Base-by-base conservation (phyloP, 371 early-diverging fungal species). In the Mucor plumbeus region DNA sequence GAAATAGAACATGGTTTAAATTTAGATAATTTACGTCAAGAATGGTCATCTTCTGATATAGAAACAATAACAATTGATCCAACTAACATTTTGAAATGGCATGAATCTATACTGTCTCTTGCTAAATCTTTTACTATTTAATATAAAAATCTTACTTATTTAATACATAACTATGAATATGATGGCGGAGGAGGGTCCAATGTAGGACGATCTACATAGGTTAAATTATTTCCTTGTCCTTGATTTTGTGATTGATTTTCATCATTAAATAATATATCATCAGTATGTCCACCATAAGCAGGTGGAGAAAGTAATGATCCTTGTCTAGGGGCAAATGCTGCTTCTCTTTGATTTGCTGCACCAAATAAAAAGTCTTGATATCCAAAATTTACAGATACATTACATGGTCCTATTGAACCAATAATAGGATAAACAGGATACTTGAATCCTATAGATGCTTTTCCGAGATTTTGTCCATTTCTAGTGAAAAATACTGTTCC, bases 401-500 rank as follows among this genome's bases (percentile, higher is more conserved):
- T 73, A 59, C 83, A 85, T 13, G 88, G 86, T 4, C 86, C 88
- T 36, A 73, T 76, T 7, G 86, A 82, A 5, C 84, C 85, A 31
- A 87, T 76, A 7, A 80, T 78, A 5, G 88, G 88, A 66, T 81
- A 85, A 7, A 85, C 54, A 33, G 83, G 83, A 47, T 77, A 80
- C 44, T 71, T 74, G 58, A 80, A 80, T 7, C 86, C 86, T 36
- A 81, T 81, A 9, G 76, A 78, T 38, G 86, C 84, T 63, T 82
- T 83, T 31, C 82, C 85, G 31, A 84, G 62, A 61, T 81, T 81
- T 44, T 82, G 83, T 39, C 92, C 92, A 67, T 92, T 91, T 31
- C 87, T 81, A 15, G 92, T 91, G 48, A 92, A 92, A 72, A 90
- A 91, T 7, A 91, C 82, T 3, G 85, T 81, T 54, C 90, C 88